phyloP scores from a whole-genome alignment of 345 rosid species.

The Eucalyptus decipiens region DNA sequence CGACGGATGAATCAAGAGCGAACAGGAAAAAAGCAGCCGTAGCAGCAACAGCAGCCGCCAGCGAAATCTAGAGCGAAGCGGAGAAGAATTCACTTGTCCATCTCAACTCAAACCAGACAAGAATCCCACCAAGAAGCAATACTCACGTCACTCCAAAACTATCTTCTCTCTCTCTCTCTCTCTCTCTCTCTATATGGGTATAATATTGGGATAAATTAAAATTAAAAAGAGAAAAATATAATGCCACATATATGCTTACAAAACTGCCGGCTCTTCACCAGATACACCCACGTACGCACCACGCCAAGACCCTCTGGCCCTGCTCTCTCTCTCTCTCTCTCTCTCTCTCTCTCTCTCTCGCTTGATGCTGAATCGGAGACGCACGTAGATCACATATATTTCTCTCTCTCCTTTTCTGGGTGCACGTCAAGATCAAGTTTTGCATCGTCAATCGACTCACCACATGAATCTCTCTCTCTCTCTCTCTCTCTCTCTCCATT shows the following conservation, averaged over 20 bases:
- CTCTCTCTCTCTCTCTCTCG: not conserved
- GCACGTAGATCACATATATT: not conserved
- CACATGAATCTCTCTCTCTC: not conserved
- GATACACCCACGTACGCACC: not conserved
- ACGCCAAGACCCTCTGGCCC: not conserved
- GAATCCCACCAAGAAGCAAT: not conserved
- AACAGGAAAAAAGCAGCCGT: not conserved
- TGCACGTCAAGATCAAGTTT: not conserved
- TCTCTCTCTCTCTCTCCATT: not conserved
- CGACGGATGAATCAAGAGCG: not conserved
- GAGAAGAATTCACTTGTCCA: not conserved
- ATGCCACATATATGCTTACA: not conserved
- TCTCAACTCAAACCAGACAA: not conserved
- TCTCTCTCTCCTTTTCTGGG: not conserved
- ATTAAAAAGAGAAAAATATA: not conserved
- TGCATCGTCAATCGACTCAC: not conserved
- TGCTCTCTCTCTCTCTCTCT: not conserved
- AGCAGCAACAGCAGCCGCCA: not conserved
- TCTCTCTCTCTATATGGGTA: not conserved
- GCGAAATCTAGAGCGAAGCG: not conserved
- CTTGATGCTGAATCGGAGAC: not conserved
- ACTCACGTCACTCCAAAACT: not conserved
- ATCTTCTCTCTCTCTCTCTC: not conserved
- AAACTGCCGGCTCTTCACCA: not conserved
- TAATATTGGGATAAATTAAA: not conserved